Conservation (phyloP, 1,284 basidiomycete species). For the Sporisorium iseilematis-ciliati region DNA sequence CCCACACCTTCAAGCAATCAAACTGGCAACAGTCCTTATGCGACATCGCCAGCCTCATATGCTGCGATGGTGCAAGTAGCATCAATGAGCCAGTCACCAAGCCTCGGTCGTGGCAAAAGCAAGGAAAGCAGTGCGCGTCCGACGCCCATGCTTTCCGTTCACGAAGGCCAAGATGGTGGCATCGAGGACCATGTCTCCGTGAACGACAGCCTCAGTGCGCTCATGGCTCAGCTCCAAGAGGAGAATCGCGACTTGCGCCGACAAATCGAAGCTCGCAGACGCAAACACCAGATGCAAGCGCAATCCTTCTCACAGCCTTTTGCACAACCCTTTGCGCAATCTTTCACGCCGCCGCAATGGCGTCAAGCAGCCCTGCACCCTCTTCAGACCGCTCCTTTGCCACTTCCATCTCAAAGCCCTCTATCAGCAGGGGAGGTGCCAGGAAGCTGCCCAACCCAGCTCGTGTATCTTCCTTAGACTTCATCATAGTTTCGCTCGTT, state of each 20-base stretch:
- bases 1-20: background rate
- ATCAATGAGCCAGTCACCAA: background rate
- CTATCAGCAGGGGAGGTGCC: background rate
- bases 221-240: conserved; percentile 9
- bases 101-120: background rate
- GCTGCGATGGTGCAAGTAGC: too few relatives aligned
- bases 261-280: conserved; percentile 6
- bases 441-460: conserved; percentile 1
- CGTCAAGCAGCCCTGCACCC: background rate
- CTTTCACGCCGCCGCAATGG: conserved; percentile 2
- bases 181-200: background rate
- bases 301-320: background rate
- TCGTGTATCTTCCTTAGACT: background rate
- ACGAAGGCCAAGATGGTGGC: background rate
- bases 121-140: background rate
- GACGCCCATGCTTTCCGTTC: background rate
- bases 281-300: background rate
- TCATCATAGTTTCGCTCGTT: background rate
- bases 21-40: background rate
- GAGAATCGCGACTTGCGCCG: conserved; percentile 18
- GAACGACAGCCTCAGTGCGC: conserved; percentile 10
- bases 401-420: background rate
- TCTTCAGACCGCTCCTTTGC: background rate
- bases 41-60: background rate
- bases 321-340: background rate